Base-by-base conservation (phyloP, 169 alveolate species). In the Plasmodium vinckei region DNA sequence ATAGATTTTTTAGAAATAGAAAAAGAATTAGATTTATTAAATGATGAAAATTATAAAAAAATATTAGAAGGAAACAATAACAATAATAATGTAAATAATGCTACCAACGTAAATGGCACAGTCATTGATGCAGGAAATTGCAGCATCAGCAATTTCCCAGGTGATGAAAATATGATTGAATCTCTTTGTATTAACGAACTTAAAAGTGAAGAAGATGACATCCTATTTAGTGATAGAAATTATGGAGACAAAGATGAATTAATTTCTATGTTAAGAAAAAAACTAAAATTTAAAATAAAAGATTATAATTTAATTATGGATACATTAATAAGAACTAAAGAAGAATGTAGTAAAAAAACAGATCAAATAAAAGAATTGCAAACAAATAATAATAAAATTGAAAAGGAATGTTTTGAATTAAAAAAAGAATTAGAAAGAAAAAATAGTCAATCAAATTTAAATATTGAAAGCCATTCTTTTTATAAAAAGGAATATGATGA, bases 221-320 rank as follows among this genome's bases (percentile, higher is more conserved):
- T 67, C n/a, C 44, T 82, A 15, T 82, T 82, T 39, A 44, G 61
- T 19, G 69, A 82, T 9, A 7, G 27, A 5, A 82, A 67, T 23
- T 46, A 68, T 6, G 53, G n/a, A 5, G 72, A 82, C n/a, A 82
- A 68, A 46, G 86, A 82, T 21, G 71, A 19, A n/a, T 13, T 82
- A 4, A 82, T 82, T n/a, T 19, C 71, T 15, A 33, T 67, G 51
- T 47, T 82, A 46, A 44, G 90, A 70, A 82, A 71, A 12, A 82
- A 68, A 9, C 13, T 82, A 7, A 42, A 82, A 56, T 33, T 68
- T 1, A 82, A 68, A 53, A 82, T 57, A 51, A 65, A 82, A 7
- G 90, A 82, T 65, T 82, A 82, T 17, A 82, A 82, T 47, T 54
- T 67, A 42, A 61, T 82, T 2, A 82, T 82, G 90, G 90, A 82